phyloP scores from a whole-genome alignment of 345 rosid species.

The Corymbia maculata region DNA sequence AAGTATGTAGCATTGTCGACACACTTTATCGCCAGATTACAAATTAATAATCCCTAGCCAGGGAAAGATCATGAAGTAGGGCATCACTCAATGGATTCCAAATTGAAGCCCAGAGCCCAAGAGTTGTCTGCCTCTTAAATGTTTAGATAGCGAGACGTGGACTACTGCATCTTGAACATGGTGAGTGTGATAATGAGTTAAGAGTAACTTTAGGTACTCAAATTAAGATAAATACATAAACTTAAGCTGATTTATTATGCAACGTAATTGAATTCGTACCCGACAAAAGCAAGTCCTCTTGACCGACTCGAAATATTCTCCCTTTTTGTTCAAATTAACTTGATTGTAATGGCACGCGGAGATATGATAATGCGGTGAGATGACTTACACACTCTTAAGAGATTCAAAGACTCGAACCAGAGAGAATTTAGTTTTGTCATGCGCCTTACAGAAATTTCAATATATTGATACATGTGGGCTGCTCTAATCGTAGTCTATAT shows the following conservation, averaged over 20 bases:
- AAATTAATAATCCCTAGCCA: neutral
- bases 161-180: neutral
- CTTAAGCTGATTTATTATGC: neutral
- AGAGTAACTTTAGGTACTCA: neutral
- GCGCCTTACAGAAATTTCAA: neutral
- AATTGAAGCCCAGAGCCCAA: neutral
- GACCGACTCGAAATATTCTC: neutral
- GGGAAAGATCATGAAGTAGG: neutral
- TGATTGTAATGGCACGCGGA: neutral
- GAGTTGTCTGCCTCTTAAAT: neutral
- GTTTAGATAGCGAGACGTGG: neutral
- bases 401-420: neutral
- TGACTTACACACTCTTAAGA: neutral
- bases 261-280: neutral
- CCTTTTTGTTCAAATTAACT: neutral
- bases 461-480: neutral
- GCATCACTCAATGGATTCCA: neutral
- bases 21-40: neutral
- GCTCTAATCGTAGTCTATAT: neutral
- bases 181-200: neutral
- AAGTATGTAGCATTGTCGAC: neutral
- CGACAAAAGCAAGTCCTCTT: neutral
- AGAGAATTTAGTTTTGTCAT: neutral
- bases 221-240: neutral
- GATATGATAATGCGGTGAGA: neutral